A percentile compares a stretch with the other conserved stretches of the same genome.
Evolutionary conservation across 805 yeast genomes (phyloP).

Genomic region (Cyberlindnera sargentensis): DNA sequence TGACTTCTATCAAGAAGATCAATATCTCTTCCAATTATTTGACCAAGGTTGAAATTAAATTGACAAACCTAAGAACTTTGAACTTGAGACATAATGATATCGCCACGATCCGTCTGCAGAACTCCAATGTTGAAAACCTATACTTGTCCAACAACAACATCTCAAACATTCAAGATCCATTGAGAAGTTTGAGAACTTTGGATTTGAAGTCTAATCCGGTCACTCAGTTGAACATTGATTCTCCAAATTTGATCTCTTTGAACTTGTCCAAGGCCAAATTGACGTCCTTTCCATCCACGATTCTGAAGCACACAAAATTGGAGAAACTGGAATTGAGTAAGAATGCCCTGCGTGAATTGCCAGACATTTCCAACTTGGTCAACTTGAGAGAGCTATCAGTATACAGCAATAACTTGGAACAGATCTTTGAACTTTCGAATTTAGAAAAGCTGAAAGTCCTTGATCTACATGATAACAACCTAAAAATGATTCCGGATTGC

Average conservation of each 20-base stretch:
- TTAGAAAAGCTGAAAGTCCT: conserved; percentile 54
- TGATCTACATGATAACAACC: conserved; percentile 80
- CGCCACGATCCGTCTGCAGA: conserved; percentile 38
- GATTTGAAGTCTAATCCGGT: conserved; percentile 81
- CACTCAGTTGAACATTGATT: conserved; percentile 51
- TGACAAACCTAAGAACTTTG: conserved; percentile 55
- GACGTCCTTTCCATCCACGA: conserved; percentile 59
- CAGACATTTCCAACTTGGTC: conserved; percentile 56
- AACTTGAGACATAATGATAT: conserved; percentile 71
- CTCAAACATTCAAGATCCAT: conserved; percentile 57
- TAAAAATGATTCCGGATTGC: conserved; percentile 53
- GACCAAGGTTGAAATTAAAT: conserved; percentile 29
- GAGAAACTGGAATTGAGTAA: conserved; percentile 72
- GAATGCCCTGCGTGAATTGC: conserved; percentile 74
- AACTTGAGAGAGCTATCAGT: conserved; percentile 62
- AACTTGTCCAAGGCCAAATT: conserved; percentile 80
- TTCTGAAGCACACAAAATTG: conserved; percentile 56
- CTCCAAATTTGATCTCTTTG: conserved; percentile 58
- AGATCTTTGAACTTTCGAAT: conserved; percentile 59
- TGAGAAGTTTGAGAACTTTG: conserved; percentile 57
- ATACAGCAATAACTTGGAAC: conserved; percentile 66
- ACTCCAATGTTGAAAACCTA: conserved; percentile 52
- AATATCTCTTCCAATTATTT: conserved; percentile 71
- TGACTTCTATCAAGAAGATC: conserved; percentile 58
- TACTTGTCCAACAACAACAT: conserved; percentile 71